Base-by-base conservation (phyloP, 176 grass and related monocot species). In the Eragrostis curvula region DNA sequence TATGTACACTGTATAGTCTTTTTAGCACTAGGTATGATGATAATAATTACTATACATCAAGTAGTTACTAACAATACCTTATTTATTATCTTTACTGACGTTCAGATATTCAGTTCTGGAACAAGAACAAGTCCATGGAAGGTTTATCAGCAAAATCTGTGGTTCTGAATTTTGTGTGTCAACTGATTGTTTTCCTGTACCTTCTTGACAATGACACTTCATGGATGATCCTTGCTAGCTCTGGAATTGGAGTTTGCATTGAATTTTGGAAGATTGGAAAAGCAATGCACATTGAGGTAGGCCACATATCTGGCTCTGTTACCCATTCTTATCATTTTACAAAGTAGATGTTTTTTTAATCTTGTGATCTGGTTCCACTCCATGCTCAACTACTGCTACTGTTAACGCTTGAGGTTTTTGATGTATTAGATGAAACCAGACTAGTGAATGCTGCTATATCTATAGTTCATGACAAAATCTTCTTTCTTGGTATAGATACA, bases 201-300 rank as follows among this genome's bases (percentile, higher is more conserved):
- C 83, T 99, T 57, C 89, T 99, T 73, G 97, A 99, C 83, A 99
- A 99, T 85, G 97, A 99, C 24, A 99, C 97, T 78, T 99, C 97
- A 53, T 99, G 97, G 97, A 99, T 99, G 97, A 99, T 99, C 77
- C 97, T 99, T 77, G 82, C 85, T 53, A 99, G 97, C 81, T 94
- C 93, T 85, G 97, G 93, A 66, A 75, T 99, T 85, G 97, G 97
- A 53, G 86, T 92, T 47, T 99, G 97, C 87, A 99, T 99, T 65
- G 97, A 99, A 79, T 99, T 99, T 68, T 99, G 97, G 97, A 99
- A 99, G 89, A 99, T 99, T 3, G 97, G 97, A 68, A 99, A 99
- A 88, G 97, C 97, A 11, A 99, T 99, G 97, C 97, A 99, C 70
- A 71, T 99, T 45, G 97, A 90, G 89, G 97, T 99, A 92, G 76